phyloP scores from a whole-genome alignment of 192 early-diverging fungal species.

The Chytriomyces sp. region DNA sequence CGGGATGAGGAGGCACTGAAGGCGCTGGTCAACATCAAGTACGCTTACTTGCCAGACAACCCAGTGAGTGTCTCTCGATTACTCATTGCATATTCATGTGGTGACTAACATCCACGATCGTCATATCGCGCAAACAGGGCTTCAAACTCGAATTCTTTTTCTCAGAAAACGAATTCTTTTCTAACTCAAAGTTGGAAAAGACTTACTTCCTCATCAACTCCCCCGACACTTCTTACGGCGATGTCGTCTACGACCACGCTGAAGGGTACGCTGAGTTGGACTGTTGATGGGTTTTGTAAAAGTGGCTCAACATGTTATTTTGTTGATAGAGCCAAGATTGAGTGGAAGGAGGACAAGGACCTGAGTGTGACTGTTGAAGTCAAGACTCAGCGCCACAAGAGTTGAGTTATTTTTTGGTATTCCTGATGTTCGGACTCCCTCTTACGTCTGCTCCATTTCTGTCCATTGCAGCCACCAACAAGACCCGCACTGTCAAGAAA shows the following conservation, averaged over 20 bases:
- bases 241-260: conserved; percentile 90
- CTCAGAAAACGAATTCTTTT: conserved; percentile 86
- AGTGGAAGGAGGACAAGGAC: conserved; percentile 98
- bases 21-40: conserved; percentile 86
- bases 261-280: conserved; percentile 62
- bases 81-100: no score
- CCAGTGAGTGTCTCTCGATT: conserved; percentile 49
- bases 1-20: conserved; percentile 90
- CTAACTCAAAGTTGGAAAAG: conserved; percentile 86
- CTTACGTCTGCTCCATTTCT: background rate
- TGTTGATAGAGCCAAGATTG: conserved; percentile 66
- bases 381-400: conserved; percentile 99
- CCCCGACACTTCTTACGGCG: conserved; percentile 75
- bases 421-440: background rate
- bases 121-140: conserved; percentile 50
- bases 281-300: background rate
- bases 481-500: conserved; percentile 96
- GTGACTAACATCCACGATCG: no score
- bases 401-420: conserved; percentile 34
- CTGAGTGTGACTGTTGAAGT: conserved; percentile 92
- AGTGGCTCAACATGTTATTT: background rate
- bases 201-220: conserved; percentile 85
- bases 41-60: conserved; percentile 79
- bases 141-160: conserved; percentile 96
- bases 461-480: conserved; percentile 76